Evolutionary conservation across 2,329 filamentous ascomycete genomes (phyloP).

Genomic region (Penicillium paneum): DNA sequence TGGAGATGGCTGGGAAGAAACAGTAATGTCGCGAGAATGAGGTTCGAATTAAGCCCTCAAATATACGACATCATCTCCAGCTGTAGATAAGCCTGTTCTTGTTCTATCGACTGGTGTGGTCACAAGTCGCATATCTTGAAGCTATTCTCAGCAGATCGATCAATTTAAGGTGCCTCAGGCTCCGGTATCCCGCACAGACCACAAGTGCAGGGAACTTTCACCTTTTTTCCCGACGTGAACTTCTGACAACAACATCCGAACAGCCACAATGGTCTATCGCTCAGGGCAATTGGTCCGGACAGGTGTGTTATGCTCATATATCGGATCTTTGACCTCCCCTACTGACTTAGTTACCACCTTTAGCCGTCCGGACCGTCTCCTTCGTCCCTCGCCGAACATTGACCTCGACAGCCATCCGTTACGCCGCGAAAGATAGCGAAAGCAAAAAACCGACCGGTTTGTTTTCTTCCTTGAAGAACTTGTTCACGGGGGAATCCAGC

Average conservation of each 20-base stretch:
- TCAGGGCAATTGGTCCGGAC: constrained; percentile 40
- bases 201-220: constrained; percentile 22
- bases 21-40: not conserved
- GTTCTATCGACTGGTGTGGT: not conserved
- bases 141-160: constrained; percentile 17
- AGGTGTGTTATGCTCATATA: constrained; percentile 26
- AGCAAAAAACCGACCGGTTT: constrained; percentile 23
- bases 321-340: not conserved
- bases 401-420: constrained; percentile 31
- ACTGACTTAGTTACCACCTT: not conserved
- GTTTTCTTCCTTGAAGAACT: constrained; percentile 36
- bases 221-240: constrained; percentile 31
- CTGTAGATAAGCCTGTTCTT: not conserved
- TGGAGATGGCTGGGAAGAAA: constrained; percentile 28
- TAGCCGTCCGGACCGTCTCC: constrained; percentile 33
- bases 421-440: constrained; percentile 28
- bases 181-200: constrained; percentile 23
- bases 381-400: constrained; percentile 38
- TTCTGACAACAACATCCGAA: constrained; percentile 23
- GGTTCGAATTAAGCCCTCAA: not conserved
- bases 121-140: constrained; percentile 6
- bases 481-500: constrained; percentile 30
- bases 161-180: constrained; percentile 13
- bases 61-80: not conserved
- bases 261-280: constrained; percentile 40